Evolutionary conservation across 192 early-diverging fungal species (phyloP).

Genomic region (Phycomyces nitens): DNA sequence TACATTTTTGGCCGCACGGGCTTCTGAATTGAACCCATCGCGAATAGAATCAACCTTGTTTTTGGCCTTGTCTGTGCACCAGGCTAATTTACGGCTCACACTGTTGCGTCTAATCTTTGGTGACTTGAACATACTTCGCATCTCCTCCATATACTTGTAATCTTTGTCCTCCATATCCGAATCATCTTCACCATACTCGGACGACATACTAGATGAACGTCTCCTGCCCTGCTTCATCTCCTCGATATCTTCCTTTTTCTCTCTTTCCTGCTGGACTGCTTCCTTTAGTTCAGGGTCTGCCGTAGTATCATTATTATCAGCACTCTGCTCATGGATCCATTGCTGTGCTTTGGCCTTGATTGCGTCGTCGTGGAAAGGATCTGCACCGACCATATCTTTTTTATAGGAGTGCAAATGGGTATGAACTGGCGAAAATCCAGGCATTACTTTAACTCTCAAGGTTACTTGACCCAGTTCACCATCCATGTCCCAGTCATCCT

Average conservation of each 20-base stretch:
- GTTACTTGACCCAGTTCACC: constrained; percentile 13
- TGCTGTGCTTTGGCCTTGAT: constrained; percentile 8
- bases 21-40: constrained; percentile 25
- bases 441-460: constrained; percentile 9
- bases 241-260: not conserved
- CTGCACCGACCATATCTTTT: constrained; percentile 26
- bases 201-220: too few species aligned
- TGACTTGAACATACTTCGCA: not conserved
- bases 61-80: constrained; percentile 11
- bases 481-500: constrained; percentile 8
- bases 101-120: constrained; percentile 16
- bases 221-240: not conserved
- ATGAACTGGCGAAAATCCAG: constrained; percentile 25
- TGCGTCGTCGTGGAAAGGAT: constrained; percentile 21
- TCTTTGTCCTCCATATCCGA: constrained; percentile 9
- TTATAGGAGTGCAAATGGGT: constrained; percentile 11
- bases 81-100: constrained; percentile 16
- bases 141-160: constrained; percentile 1
- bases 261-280: not conserved
- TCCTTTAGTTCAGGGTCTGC: not conserved
- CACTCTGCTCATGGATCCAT: constrained; percentile 11
- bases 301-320: not conserved
- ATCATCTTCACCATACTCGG: not conserved
- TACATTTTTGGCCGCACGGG: constrained; percentile 17
- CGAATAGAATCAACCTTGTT: constrained; percentile 18